phyloP scores from a whole-genome alignment of 176 grass and related monocot genomes.

The Triticum timopheevii region DNA sequence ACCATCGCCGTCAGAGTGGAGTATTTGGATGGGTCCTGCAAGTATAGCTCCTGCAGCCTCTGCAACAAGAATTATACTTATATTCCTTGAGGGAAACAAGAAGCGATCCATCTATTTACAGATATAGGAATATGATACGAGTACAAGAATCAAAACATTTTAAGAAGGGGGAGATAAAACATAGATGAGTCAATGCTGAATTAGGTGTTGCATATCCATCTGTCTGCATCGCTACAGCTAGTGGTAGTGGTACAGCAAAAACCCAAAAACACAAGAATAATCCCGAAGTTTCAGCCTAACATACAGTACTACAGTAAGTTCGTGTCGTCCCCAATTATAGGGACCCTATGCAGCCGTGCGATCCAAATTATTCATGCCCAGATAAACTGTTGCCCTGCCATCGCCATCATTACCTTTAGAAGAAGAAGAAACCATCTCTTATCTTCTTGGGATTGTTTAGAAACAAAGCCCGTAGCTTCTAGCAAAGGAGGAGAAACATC shows the following conservation, averaged over 20 bases:
- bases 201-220: not conserved
- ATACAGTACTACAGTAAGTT: not conserved
- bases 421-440: not conserved
- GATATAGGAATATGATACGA: not conserved
- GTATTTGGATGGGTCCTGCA: constrained; percentile 55
- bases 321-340: not conserved
- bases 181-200: not conserved
- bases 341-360: not conserved
- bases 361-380: not conserved
- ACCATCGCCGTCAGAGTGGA: constrained; percentile 55
- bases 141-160: not conserved
- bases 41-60: constrained; percentile 75
- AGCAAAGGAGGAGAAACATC: not conserved
- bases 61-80: constrained; percentile 22
- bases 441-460: not conserved
- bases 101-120: not conserved
- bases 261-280: not conserved
- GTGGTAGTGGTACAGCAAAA: not conserved
- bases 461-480: not conserved
- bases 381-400: not conserved
- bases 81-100: not conserved
- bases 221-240: not conserved
- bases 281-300: not conserved
- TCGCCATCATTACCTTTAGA: constrained; percentile 13
- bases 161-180: not conserved